Evolutionary conservation across 2,329 filamentous ascomycete genomes (phyloP), one percentile per base, ranked within the genome.

Genomic region (Nemania sp.): DNA sequence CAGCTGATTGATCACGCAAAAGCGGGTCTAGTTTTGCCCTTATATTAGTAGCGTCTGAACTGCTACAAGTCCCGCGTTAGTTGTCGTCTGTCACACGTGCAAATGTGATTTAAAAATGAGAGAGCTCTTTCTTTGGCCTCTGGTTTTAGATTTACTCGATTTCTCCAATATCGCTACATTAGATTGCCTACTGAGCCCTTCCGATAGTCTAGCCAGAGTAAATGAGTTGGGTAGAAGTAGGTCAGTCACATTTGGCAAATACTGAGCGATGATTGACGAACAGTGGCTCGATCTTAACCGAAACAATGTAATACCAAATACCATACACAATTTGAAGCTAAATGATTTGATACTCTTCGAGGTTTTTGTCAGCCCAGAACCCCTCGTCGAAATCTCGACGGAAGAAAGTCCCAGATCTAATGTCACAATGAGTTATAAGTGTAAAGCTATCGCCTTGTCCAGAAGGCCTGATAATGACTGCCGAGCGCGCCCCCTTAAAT

Each of bases 351-450:
- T 68, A 62, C 12, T 62, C 52, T 11, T 64, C 46, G 3, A 57
- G 20, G 11, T 65, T 45, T 29, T 17, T 65, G 1, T 34, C 52
- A 17, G 50, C 32, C 67, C 60, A 69, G n/a, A 69, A 67, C 5
- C 61, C 50, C 9, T 65, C 60, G 5, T 62, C 50, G 18, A 64
- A 65, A 18, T 43, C 1, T 21, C 58, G 47, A 25, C 32, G 21
- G 18, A 55, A 21, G 21, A 69, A 58, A 5, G 59, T 62, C 0
- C 66, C 67, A n/a, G 49, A 40, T 20, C 10, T 39, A 12, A 57
- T 49, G 0, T 40, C n/a, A 45, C 63, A 68, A 1, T 54, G 51
- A 20, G 60, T 18, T 2, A 69, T 1, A 6, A 64, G 60, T 5
- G 11, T 59, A 18, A 66, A 66, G 11, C 21, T 34, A 21, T 66